A percentile compares a stretch with the other conserved stretches of the same genome.
Evolutionary conservation across 1,284 basidiomycete species (phyloP).

Genomic region (Ceratobasidium sp.): DNA sequence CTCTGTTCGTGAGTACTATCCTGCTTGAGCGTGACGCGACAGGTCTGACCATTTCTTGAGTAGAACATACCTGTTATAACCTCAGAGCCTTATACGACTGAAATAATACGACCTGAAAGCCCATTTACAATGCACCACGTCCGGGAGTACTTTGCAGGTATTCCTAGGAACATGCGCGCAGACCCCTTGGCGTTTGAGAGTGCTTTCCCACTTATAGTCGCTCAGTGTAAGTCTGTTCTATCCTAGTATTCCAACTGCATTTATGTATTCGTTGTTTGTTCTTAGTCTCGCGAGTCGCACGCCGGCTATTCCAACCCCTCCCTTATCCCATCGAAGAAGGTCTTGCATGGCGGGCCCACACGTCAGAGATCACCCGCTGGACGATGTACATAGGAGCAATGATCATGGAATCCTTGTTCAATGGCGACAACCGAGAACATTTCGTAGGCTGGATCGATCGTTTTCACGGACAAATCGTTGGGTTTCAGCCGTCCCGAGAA

Average conservation of each 20-base stretch:
- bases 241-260: neutral
- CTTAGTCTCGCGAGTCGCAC: neutral
- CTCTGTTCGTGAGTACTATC: neutral
- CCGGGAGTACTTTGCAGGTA: neutral
- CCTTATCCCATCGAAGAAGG: neutral
- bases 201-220: neutral
- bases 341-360: neutral
- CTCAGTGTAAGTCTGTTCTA: neutral
- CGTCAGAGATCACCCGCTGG: conserved; percentile 2
- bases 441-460: neutral
- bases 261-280: neutral
- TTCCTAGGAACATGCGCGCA: neutral
- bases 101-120: too few species aligned
- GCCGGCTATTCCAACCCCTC: neutral
- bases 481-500: neutral
- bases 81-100: too few species aligned
- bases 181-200: neutral
- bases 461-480: neutral
- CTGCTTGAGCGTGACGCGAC: too few species aligned
- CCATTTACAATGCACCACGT: too few species aligned
- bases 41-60: too few species aligned
- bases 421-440: neutral
- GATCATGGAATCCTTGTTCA: neutral
- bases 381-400: conserved; percentile 5
- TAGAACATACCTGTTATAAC: too few species aligned